Evolutionary conservation across 1,284 basidiomycete genomes (phyloP), one percentile per base, ranked within the genome.

Genomic region (Macrocybe sp.): DNA sequence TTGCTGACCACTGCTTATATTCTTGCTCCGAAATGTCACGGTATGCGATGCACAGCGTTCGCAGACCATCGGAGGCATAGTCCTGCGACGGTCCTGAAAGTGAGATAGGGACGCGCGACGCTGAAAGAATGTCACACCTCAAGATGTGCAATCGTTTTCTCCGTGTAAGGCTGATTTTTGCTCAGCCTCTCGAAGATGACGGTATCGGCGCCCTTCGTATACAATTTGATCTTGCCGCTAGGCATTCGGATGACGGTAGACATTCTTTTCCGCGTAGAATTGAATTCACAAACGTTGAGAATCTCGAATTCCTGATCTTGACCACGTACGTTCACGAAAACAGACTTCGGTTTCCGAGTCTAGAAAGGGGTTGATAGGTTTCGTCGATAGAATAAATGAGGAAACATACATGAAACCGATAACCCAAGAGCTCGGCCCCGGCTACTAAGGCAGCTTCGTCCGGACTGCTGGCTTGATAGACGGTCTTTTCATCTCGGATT

Each of bases 261-360:
- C 97, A 99, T 99, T 49, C 97, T 81, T 64, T 99, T 99, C 41
- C 96, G 81, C 1, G 93, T 92, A 41, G 92, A 97, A 66, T 98
- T 99, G 78, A 99, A 99, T 67, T 99, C 97, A 77, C 94, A 97
- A 41, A 99, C 88, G 61, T 99, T 98, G 48, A 99, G 72, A 46
- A 99, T 83, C 65, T 98, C 84, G 63, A 85, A 98, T 64, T 98
- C 93, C 50, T 81, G 75, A 4, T 77, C 70, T 47, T 74, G 66
- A 12, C 91, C 94, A 48, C 80, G 73, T 46, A 95, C 77, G 47
- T 89, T 85, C 52, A 98, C 81, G 62, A 92, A 97, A 3, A 95
- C 91, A 0, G 94, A 97, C 63, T 89, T 93, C 5, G 96, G 96
- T 66, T 98, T 99, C 42, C 97, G 89, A 3, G 79, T 95, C 91